These are phyloP conservation scores for Candolleomyces eurysporus DNA, from an alignment of 768 basidiomycete genomes.

Conservation along the genomic window DNA sequence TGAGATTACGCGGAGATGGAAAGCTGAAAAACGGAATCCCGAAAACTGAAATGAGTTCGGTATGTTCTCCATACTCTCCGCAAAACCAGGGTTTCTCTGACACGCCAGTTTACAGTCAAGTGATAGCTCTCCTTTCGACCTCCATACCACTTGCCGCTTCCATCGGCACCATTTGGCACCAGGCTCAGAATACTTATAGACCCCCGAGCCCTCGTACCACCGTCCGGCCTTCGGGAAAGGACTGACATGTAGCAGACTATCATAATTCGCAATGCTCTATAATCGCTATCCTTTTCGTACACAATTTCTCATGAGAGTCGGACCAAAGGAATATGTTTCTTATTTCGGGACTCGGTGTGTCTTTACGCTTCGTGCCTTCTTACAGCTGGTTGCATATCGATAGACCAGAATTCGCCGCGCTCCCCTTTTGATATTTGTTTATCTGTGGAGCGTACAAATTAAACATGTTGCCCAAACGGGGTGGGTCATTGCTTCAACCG, in stretches of 20 bases:
- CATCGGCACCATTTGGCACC: no score
- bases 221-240: no score
- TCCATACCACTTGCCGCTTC: no score
- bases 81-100: background rate
- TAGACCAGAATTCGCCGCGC: no score
- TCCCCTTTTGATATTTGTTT: no score
- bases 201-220: no score
- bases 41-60: background rate
- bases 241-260: background rate
- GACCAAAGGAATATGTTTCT: constrained; percentile 1
- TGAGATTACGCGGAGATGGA: constrained; percentile 65
- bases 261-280: background rate
- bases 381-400: no score
- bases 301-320: background rate
- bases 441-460: no score
- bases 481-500: no score
- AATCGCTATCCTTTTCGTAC: constrained; percentile 2
- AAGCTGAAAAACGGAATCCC: constrained; percentile 35
- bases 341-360: constrained; percentile 1
- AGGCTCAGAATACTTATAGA: no score
- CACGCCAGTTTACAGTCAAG: background rate
- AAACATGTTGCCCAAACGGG: no score
- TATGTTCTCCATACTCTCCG: background rate
- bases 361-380: background rate
- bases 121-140: background rate